Percentiles rank a stretch among this genome's conserved stretches.
These are phyloP conservation scores for Candida glucosophila DNA, from an alignment of 1,139 yeast species.

Conservation along the genomic window DNA sequence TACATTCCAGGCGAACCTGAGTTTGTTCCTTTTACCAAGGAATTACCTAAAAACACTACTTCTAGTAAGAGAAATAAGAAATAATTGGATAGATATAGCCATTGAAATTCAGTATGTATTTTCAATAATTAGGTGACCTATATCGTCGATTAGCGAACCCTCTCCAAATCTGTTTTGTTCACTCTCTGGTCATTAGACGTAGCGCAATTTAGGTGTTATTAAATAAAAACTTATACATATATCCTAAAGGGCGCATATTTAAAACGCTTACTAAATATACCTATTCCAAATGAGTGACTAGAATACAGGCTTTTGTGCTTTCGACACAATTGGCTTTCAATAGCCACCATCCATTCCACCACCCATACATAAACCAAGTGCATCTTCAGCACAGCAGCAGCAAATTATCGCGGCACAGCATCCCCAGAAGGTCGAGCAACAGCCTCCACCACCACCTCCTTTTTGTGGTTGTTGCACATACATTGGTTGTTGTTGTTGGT, in stretches of 20 bases:
- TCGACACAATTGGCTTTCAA: not conserved
- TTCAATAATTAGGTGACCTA: not conserved
- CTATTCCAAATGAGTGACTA: too few relatives aligned
- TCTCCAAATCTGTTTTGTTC: too few relatives aligned
- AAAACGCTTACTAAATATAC: too few relatives aligned
- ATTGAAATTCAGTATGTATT: not conserved
- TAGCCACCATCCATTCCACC: conserved; percentile 1
- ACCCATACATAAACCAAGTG: conserved; percentile 10
- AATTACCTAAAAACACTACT: conserved; percentile 89
- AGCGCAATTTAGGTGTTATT: too few relatives aligned
- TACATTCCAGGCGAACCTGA: conserved; percentile 98
- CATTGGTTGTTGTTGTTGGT: conserved; percentile 33
- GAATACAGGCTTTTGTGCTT: too few relatives aligned
- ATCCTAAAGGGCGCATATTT: too few relatives aligned
- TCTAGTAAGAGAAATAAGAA: conserved; percentile 52
- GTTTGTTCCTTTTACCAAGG: conserved; percentile 83
- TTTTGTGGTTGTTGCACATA: conserved; percentile 32
- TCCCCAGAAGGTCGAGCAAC: conserved; percentile 33
- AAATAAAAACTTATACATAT: too few relatives aligned
- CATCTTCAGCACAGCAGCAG: conserved; percentile 38
- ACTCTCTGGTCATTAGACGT: too few relatives aligned
- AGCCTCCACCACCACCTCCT: conserved; percentile 21
- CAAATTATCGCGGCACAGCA: conserved; percentile 36
- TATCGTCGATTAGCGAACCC: too few relatives aligned
- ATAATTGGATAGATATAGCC: conserved; percentile 9